Evolutionary conservation across 2,329 filamentous ascomycete species (phyloP).

Genomic region (Fusarium sacchari): DNA sequence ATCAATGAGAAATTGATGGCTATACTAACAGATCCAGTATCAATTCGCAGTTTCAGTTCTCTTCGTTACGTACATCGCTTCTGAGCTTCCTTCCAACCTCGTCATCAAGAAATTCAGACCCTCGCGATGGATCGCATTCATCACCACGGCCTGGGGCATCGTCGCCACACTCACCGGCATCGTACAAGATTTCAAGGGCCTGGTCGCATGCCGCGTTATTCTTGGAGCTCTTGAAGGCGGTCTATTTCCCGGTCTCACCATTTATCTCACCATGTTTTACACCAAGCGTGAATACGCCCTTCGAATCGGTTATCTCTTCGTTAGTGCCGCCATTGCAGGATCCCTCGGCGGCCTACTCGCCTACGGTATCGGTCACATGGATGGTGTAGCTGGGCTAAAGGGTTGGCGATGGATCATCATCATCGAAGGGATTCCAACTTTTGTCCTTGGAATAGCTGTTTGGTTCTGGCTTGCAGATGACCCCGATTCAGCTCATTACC

Average conservation of each 20-base stretch:
- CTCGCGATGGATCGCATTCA: constrained; percentile 42
- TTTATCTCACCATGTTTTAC: constrained; percentile 45
- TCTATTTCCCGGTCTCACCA: constrained; percentile 53
- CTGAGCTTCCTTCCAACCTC: constrained; percentile 56
- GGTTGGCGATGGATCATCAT: constrained; percentile 70
- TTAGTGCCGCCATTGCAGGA: constrained; percentile 40
- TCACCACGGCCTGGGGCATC: constrained; percentile 53
- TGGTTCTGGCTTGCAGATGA: constrained; percentile 46
- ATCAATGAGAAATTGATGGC: fast-evolving
- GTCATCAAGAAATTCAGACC: constrained; percentile 53
- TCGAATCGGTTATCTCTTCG: constrained; percentile 41
- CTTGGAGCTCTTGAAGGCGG: constrained; percentile 59
- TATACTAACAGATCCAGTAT: constrained; percentile 54
- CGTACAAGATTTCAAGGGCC: constrained; percentile 44
- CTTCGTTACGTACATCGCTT: constrained; percentile 51
- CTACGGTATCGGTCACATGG: constrained; percentile 49
- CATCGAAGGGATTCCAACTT: constrained; percentile 54
- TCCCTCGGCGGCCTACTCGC: constrained; percentile 44
- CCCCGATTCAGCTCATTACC: constrained; percentile 63
- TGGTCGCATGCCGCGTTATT: constrained; percentile 56
- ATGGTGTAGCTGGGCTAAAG: constrained; percentile 31
- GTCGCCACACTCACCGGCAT: constrained; percentile 59
- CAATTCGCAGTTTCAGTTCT: constrained; percentile 53
- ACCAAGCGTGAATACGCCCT: constrained; percentile 42
- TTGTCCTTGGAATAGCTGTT: constrained; percentile 42